Percentiles rank a stretch among this genome's conserved stretches.
Conservation (phyloP, 2,329 filamentous ascomycete genomes). For the Fonsecaea erecta region DNA sequence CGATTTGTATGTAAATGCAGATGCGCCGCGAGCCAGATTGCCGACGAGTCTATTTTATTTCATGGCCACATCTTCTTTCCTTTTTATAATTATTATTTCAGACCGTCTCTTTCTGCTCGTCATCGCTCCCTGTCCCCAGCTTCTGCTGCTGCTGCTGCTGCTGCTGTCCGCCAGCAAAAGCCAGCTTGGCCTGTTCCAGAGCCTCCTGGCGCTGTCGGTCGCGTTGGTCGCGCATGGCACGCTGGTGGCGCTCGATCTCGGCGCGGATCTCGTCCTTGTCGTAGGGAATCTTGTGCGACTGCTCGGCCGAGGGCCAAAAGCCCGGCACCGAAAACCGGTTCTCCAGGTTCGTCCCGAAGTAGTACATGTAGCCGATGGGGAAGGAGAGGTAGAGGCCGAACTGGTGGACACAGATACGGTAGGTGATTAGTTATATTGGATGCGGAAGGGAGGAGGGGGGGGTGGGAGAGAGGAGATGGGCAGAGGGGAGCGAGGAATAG, state of each 20-base stretch:
- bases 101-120: not conserved
- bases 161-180: not conserved
- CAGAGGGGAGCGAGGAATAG: no score
- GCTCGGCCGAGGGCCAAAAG: constrained; percentile 82
- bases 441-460: not conserved
- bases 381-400: constrained; percentile 99
- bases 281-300: constrained; percentile 59
- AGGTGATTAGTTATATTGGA: constrained; percentile 11
- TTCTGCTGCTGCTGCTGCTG: not conserved
- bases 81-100: no score
- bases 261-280: constrained; percentile 68
- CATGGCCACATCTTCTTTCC: no score
- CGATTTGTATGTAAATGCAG: no score
- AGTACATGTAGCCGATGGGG: constrained; percentile 99
- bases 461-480: not conserved
- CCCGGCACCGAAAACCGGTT: constrained; percentile 83
- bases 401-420: constrained; percentile 53
- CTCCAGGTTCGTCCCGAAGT: constrained; percentile 98
- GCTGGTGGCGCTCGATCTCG: constrained; percentile 64
- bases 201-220: constrained; percentile 2
- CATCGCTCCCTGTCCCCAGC: not conserved
- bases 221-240: constrained; percentile 47
- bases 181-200: not conserved
- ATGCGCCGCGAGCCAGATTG: no score
- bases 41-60: no score